A percentile compares a stretch with the other conserved stretches of the same genome.
These are phyloP conservation scores for Trichoderma atroviride DNA, from an alignment of 2,329 filamentous ascomycete species.

Conservation along the genomic window DNA sequence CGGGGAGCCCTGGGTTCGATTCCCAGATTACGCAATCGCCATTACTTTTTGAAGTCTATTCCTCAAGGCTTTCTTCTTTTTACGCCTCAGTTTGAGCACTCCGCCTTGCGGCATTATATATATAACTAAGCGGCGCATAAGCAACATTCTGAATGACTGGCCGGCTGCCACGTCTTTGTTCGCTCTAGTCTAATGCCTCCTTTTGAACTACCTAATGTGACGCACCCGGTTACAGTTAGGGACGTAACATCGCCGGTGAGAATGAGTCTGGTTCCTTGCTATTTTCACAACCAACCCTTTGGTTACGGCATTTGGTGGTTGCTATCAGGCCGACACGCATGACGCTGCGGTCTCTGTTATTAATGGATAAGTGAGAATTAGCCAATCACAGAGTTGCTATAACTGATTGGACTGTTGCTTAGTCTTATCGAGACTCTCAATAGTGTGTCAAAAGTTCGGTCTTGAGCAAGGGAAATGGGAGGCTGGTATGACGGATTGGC, in stretches of 20 bases:
- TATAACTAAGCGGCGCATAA: neutral
- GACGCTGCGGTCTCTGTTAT: neutral
- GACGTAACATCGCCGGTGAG: neutral
- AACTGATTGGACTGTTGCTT: neutral
- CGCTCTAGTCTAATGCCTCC: neutral
- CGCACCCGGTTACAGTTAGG: neutral
- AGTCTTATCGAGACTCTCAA: neutral
- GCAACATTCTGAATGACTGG: neutral
- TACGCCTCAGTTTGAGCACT: neutral
- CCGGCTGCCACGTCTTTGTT: neutral
- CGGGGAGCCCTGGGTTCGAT: slow-evolving; percentile 29
- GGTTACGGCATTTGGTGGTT: neutral
- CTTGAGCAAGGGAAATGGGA: neutral
- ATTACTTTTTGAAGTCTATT: slow-evolving; percentile 20
- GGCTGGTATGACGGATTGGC: neutral
- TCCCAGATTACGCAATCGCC: slow-evolving; percentile 26
- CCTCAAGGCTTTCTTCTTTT: neutral
- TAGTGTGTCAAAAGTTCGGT: neutral
- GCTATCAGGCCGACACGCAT: neutral
- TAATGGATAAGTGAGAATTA: neutral
- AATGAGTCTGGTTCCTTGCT: neutral
- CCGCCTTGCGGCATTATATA: neutral
- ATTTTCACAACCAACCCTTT: neutral
- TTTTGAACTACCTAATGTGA: neutral
- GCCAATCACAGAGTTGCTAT: neutral